phyloP scores from a whole-genome alignment of 2,329 filamentous ascomycete genomes.

The Fusarium verticillioides region DNA sequence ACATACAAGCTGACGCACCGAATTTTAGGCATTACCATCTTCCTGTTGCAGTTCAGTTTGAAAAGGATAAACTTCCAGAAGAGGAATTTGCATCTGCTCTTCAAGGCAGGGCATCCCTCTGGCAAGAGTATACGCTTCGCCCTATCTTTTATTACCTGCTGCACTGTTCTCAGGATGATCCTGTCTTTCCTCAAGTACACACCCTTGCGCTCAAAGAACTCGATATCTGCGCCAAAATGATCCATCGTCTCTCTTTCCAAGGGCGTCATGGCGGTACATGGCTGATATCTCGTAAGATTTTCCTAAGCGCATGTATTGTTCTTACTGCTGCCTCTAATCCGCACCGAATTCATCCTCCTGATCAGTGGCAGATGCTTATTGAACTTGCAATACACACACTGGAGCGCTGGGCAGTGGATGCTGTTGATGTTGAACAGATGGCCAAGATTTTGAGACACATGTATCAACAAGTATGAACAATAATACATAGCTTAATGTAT shows the following conservation, averaged over 20 bases:
- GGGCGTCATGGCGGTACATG: slow-evolving; percentile 19
- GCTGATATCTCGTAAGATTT: slow-evolving; percentile 16
- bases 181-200: not conserved
- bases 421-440: slow-evolving; percentile 1
- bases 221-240: not conserved
- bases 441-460: not conserved
- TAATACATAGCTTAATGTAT: not conserved
- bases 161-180: not conserved
- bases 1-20: not conserved
- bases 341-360: not conserved
- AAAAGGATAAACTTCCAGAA: not conserved
- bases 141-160: slow-evolving; percentile 22
- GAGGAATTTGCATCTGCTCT: slow-evolving; percentile 24
- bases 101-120: slow-evolving; percentile 6
- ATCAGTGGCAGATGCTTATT: not conserved
- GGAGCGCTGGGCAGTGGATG: slow-evolving; percentile 1
- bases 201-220: slow-evolving; percentile 1
- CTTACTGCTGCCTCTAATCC: not conserved
- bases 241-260: slow-evolving; percentile 1
- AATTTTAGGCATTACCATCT: slow-evolving; percentile 7
- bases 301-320: slow-evolving; percentile 9
- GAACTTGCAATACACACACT: slow-evolving; percentile 1
- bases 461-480: not conserved
- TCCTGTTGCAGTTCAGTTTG: slow-evolving; percentile 19
- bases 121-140: slow-evolving; percentile 17